Percentiles rank a stretch among this genome's conserved stretches.
These are phyloP conservation scores for Lentinus tigrinus DNA, from an alignment of 768 basidiomycete species.

Conservation along the genomic window DNA sequence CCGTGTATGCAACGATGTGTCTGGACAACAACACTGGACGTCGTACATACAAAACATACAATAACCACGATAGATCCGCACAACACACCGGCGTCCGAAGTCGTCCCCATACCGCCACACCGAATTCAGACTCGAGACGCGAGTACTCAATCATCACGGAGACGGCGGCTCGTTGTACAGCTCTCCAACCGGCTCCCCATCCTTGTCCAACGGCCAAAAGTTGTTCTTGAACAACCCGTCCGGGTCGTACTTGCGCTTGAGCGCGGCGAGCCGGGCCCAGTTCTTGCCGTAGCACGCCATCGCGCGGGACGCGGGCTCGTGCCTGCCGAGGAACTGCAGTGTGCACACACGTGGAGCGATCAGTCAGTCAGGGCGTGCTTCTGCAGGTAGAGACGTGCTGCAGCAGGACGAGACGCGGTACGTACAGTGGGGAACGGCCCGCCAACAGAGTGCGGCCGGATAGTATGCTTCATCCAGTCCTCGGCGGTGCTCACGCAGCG, in stretches of 20 bases:
- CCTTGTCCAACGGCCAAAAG: conserved; percentile 74
- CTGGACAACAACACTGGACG: no score
- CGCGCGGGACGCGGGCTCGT: conserved; percentile 60
- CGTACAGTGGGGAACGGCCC: conserved; percentile 84
- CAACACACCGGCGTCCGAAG: no score
- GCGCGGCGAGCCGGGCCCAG: conserved; percentile 64
- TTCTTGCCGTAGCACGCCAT: conserved; percentile 72
- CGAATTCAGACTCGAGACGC: no score
- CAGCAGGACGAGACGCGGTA: conserved; percentile 18
- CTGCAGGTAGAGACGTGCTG: not conserved
- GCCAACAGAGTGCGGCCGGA: conserved; percentile 70
- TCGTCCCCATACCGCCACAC: no score
- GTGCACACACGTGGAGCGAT: not conserved
- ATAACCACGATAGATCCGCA: no score
- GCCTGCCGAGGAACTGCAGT: conserved; percentile 70
- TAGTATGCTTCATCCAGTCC: conserved; percentile 80
- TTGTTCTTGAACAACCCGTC: conserved; percentile 70
- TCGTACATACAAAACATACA: no score
- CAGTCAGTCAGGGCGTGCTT: not conserved
- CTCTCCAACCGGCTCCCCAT: conserved; percentile 54
- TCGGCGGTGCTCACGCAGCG: conserved; percentile 82
- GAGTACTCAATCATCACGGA: conserved; percentile 4
- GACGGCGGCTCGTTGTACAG: conserved; percentile 57
- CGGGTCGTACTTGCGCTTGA: conserved; percentile 81
- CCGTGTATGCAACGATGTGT: no score